Evolutionary conservation across 208 protist species (phyloP), one percentile per base, ranked within the genome.

Genomic region (Trypanosoma rangeli): DNA sequence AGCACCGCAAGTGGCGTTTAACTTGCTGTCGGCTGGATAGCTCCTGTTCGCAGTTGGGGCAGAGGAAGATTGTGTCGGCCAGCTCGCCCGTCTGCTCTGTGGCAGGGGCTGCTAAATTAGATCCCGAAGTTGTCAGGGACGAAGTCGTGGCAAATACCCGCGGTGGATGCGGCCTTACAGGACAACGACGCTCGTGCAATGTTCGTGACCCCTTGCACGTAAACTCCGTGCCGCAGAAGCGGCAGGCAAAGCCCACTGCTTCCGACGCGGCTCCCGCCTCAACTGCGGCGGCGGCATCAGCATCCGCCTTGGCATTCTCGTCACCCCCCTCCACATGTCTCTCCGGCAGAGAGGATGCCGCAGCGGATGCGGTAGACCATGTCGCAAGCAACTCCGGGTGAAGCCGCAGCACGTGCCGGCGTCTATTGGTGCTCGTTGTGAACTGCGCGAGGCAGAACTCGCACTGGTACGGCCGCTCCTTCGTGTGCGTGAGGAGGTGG

Each of bases 41-140:
- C 68, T 93, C 85, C 60, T 89, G 65, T 67, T 90, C 90, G 53
- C 90, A 95, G 56, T 89, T 80, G 18, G 79, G 74, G 58, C 90
- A 95, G 13, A 70, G 28, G 50, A 75, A 68, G 22, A 69, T 58
- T 10, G 60, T 57, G 29, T 62, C 63, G 1, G 29, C 55, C 18
- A 48, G 56, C 18, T 53, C 60, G 15, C 16, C 24, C 16, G 24
- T 24, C 22, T 26, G 15, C 33, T 28, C 42, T 22, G 33, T 48
- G 33, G 46, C 16, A 9, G 64, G 2, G 1, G 58, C 35, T 22
- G 37, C 44, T 46, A 28, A 10, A 48, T 68, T 13, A 26, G 68
- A 15, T 46, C 18, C 49, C 2, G 37, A 42, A 20, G 24, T 37
- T 29, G 7, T 55, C 56, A 61, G 18, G 12, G 62, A 68, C 10